A percentile compares a stretch with the other conserved stretches of the same genome.
Evolutionary conservation across 495 filamentous ascomycete genomes (phyloP).

Genomic region (Ascodesmis nigricans): DNA sequence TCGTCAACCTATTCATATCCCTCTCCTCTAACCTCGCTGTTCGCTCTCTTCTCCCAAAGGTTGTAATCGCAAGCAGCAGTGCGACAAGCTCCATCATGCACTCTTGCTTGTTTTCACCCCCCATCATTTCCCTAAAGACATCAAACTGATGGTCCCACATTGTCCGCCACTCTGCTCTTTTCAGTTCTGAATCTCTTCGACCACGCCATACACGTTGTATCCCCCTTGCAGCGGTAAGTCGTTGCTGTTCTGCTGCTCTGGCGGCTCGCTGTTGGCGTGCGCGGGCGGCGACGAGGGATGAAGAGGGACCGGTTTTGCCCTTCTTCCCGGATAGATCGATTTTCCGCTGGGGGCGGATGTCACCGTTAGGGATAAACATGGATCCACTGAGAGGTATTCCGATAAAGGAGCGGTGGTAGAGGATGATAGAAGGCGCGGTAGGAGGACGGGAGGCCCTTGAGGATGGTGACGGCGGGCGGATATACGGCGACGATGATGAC

Average conservation of each 20-base stretch:
- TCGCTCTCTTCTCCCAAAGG: conserved; percentile 9
- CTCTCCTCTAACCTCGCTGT: conserved; percentile 2
- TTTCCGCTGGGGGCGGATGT: too few species aligned
- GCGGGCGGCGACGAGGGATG: conserved; percentile 60
- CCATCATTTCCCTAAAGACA: neutral
- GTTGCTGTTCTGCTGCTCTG: conserved; percentile 63
- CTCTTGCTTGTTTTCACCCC: neutral
- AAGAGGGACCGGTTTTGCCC: conserved; percentile 27
- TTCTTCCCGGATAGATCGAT: too few species aligned
- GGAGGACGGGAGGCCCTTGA: too few species aligned
- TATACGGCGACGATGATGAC: too few species aligned
- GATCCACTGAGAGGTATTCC: too few species aligned
- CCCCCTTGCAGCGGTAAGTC: conserved; percentile 45
- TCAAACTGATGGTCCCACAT: conserved; percentile 38
- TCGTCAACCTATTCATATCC: conserved; percentile 12
- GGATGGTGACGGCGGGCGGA: too few species aligned
- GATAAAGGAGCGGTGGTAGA: too few species aligned
- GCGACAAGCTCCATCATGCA: conserved; percentile 1
- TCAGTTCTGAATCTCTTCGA: conserved; percentile 36
- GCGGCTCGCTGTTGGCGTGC: conserved; percentile 61
- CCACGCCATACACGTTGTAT: conserved; percentile 77
- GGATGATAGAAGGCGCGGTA: too few species aligned
- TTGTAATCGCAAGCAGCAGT: conserved; percentile 21
- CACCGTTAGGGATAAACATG: too few species aligned
- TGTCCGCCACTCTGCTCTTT: conserved; percentile 35